Evolutionary conservation across 202 grass and related monocot species (phyloP), one percentile per base, ranked within the genome.

Genomic region (Eragrostis tef): DNA sequence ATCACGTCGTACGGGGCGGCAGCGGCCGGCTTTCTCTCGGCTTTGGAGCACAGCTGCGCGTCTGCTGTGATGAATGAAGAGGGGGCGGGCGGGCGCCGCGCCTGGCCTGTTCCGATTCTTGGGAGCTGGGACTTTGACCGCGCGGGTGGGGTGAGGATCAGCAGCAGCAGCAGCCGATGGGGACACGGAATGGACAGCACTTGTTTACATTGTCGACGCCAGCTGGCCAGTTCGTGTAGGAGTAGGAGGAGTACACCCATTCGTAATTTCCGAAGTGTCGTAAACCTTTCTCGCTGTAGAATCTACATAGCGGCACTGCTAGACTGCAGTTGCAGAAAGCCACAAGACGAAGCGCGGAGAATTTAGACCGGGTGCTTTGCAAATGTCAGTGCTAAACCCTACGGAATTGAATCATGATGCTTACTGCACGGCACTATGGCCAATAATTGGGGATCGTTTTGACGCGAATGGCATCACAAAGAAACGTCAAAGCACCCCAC

Each of bases 71-170:
- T 31, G 29, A 31, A n/a, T n/a, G n/a, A n/a, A n/a, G n/a, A n/a
- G n/a, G n/a, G n/a, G n/a, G n/a, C n/a, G n/a, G n/a, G n/a, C n/a
- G n/a, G n/a, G n/a, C n/a, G n/a, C n/a, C 50, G 41, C 0, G 60
- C 6, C 16, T 9, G 52, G 63, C 64, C 64, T 44, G 64, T 10
- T 41, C 3, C 5, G 20, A 2, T 15, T 72, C 42, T 34, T 47
- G 68, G 79, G 68, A 81, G 53, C 43, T 7, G 67, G 43, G 56
- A 34, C 56, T 82, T 73, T 73, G 79, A 73, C 79, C 8, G 29
- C 11, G 31, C 6, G 34, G 34, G 3, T 4, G 34, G 3, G 34
- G 34, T 39, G 34, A 39, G 47, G 52, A 21, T 54, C 51, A 52
- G 19, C 51, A 31, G 29, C 29, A 31, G 29, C 29, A 3, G 29